Base-by-base conservation (phyloP, 2,329 filamentous ascomycete species). In the Dactylellina cionopaga region DNA sequence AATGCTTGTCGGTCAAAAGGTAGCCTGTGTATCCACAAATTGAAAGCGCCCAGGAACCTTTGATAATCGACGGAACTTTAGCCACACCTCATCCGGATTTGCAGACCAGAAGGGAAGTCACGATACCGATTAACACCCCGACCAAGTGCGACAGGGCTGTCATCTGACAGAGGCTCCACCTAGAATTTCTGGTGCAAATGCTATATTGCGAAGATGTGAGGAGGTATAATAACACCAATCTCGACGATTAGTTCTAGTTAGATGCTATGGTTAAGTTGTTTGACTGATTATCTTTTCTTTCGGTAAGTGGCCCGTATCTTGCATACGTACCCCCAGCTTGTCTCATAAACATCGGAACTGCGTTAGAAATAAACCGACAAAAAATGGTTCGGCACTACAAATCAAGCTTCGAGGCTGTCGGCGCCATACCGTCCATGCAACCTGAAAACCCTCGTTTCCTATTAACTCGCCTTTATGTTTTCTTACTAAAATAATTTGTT, bases 261-360 rank as follows among this genome's bases (percentile, higher is more conserved):
- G 29, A 19, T 25, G 35, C 39, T 37, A 47, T 49, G 41, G 19
- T 31, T 55, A 41, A 31, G 47, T 27, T 11, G 37, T 65, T 72
- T 71, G 66, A 64, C 66, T 46, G 58, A 29, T 58, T 71, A 52
- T 35, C 58, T 64, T n/a, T 64, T n/a, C 51, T 71, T 72, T 72
- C 68, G 68, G 68, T 72, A 72, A 72, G 52, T 72, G 68, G 68
- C 59, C 68, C 68, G 68, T 72, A 65, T 65, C 60, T 62, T 72
- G 68, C 68, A 72, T 72, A 60, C 59, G 59, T 72, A 59, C 59
- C 68, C 68, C 59, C 33, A 33, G 46, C 59, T 59, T 72, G 68
- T 65, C 68, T 72, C 68, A 65, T 52, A 62, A 66, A 56, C 54
- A 65, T 65, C 68, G 68, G 68, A 72, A 72, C 59, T 54, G 65